Evolutionary conservation across 495 filamentous ascomycete species (phyloP), one percentile per base, ranked within the genome.

Genomic region (Apiosordaria backusii): DNA sequence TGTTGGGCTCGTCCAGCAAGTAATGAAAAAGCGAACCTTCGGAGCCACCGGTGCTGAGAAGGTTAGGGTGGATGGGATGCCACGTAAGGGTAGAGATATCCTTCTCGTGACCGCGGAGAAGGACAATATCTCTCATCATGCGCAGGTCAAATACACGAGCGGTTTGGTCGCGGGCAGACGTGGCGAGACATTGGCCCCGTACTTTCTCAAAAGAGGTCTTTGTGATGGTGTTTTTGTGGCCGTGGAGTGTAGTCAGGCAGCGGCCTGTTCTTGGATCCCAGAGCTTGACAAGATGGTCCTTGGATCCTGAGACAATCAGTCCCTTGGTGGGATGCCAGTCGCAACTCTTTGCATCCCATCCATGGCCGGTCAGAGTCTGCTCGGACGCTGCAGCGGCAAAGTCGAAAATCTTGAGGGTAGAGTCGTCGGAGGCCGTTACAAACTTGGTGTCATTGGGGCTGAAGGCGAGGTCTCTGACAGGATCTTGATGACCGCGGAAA

Each of bases 291-390:
- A 93, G 82, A 78, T 97, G 94, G 71, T 99, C 95, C 77, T 99
- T 99, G 6, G 94, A 97, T 24, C 95, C 95, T 3, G 95, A 98
- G 45, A 97, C 95, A 53, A 99, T 83, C 10, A 99, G 77, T 1
- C 95, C 95, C 79, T 96, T 98, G 0, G 89, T 92, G 5, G 95
- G 94, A 79, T 99, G 95, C 95, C 95, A 99, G 74, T 99, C 95
- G 58, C 93, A 93, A 25, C 87, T 90, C 74, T 97, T 97, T 16
- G 91, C 92, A 74, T 99, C 95, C 95, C 95, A 99, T 62, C 92
- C 90, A 74, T 99, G 95, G 18, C 94, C 95, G 27, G 88, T 87
- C 5, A 99, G 77, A 0, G 89, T 88, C 0, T 88, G 89, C 74
- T 97, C 92, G 65, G 90, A 88, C 15, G 85, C 82, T 22, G 92